Evolutionary conservation across 2,329 filamentous ascomycete genomes (phyloP).

Genomic region (Apiospora malaysiana): DNA sequence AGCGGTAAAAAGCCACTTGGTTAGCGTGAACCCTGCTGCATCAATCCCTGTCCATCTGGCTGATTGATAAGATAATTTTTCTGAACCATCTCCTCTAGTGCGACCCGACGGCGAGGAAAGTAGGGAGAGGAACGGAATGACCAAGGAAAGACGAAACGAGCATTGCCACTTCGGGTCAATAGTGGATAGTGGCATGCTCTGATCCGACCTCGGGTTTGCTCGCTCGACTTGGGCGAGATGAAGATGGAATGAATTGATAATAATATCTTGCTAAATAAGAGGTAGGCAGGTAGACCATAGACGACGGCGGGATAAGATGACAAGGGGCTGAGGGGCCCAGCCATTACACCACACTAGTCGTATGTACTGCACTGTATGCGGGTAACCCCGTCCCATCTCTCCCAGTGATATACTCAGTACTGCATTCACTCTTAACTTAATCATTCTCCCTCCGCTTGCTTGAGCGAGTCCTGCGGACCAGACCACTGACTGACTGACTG

Average conservation of each 20-base stretch:
- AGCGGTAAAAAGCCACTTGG: neutral
- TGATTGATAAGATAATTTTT: slow-evolving; percentile 22
- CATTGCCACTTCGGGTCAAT: neutral
- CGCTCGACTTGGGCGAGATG: neutral
- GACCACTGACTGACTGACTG: neutral
- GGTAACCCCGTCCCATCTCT: neutral
- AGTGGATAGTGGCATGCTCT: neutral
- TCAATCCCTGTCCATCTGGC: slow-evolving; percentile 10
- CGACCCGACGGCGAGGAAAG: neutral
- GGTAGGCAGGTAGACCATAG: neutral
- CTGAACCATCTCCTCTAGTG: neutral
- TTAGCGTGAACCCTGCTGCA: neutral
- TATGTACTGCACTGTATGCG: neutral
- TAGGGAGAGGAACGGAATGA: neutral
- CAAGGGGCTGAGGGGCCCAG: neutral
- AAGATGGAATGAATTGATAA: slow-evolving; percentile 14
- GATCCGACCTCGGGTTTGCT: neutral
- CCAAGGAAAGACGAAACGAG: neutral
- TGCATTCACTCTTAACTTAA: slow-evolving; percentile 8
- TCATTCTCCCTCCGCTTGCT: neutral
- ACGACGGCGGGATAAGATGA: neutral
- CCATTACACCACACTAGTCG: neutral
- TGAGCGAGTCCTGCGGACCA: neutral
- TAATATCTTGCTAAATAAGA: neutral
- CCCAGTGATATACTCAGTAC: neutral